Evolutionary conservation across 2,329 filamentous ascomycete genomes (phyloP).

Genomic region (Fusarium fujikuroi): DNA sequence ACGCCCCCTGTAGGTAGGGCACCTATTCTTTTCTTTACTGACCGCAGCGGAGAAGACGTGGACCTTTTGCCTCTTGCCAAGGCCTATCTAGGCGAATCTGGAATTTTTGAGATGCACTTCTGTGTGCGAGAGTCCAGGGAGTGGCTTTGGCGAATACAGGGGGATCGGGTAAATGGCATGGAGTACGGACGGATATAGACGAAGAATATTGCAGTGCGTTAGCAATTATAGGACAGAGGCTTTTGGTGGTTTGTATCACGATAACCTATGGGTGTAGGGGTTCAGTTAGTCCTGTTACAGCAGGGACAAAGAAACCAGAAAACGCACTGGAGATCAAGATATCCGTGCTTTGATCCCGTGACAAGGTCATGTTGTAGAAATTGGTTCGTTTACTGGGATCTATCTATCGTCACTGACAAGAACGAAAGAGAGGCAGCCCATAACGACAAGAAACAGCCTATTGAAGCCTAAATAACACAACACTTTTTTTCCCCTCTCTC

Average conservation of each 20-base stretch:
- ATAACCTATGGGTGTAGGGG: neutral
- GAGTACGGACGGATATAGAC: neutral
- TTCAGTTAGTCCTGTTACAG: neutral
- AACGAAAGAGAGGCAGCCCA: constrained; percentile 28
- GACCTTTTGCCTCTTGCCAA: constrained; percentile 22
- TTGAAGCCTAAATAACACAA: constrained; percentile 13
- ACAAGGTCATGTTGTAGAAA: neutral
- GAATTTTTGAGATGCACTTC: constrained; percentile 13
- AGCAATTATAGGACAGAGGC: neutral
- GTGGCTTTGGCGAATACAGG: neutral
- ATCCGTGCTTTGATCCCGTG: constrained; percentile 8
- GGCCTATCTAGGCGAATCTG: neutral
- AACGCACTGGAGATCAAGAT: neutral
- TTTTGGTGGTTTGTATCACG: neutral
- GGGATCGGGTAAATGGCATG: neutral
- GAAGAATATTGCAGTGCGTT: neutral
- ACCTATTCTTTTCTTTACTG: neutral
- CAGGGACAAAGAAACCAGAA: neutral
- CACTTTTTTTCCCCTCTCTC: no score
- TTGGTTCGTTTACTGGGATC: neutral
- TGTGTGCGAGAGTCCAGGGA: constrained; percentile 10
- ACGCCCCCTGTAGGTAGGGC: constrained; percentile 14
- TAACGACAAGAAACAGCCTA: neutral
- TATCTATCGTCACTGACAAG: neutral
- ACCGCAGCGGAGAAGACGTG: constrained; percentile 15